Evolutionary conservation across 495 filamentous ascomycete genomes (phyloP).

Genomic region (Tuber magnatum): DNA sequence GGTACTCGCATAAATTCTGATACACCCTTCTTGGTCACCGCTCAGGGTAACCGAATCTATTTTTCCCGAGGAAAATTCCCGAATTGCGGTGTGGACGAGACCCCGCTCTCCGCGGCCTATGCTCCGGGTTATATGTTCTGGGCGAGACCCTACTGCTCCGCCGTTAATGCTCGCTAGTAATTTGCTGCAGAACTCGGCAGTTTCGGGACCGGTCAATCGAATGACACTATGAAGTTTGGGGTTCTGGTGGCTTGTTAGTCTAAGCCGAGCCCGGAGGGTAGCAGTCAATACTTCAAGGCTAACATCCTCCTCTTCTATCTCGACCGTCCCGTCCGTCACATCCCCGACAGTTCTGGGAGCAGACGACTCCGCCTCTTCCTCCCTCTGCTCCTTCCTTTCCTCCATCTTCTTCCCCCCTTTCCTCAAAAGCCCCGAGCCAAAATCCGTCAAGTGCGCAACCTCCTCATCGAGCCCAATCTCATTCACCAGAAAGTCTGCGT

Average conservation of each 20-base stretch:
- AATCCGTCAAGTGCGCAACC: conserved; percentile 64
- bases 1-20: conserved; percentile 42
- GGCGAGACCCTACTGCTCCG: neutral
- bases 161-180: neutral
- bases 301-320: neutral
- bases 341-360: neutral
- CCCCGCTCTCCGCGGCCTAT: neutral
- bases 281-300: neutral
- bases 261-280: neutral
- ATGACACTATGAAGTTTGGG: neutral
- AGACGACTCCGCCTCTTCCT: conserved; percentile 5
- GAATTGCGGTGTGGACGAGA: conserved; percentile 49
- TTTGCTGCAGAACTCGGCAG: neutral
- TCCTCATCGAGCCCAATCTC: conserved; percentile 74
- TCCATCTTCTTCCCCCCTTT: conserved; percentile 7
- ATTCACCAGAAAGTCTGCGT: conserved; percentile 92
- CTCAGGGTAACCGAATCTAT: conserved; percentile 55
- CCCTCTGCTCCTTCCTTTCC: conserved; percentile 18
- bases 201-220: neutral
- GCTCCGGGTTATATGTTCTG: neutral
- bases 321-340: neutral
- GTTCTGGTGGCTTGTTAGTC: neutral
- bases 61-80: conserved; percentile 59
- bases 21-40: conserved; percentile 49
- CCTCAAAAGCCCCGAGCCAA: conserved; percentile 33